These are phyloP conservation scores for Metschnikowia bowlesiae DNA, from an alignment of 805 yeast species.

Conservation along the genomic window DNA sequence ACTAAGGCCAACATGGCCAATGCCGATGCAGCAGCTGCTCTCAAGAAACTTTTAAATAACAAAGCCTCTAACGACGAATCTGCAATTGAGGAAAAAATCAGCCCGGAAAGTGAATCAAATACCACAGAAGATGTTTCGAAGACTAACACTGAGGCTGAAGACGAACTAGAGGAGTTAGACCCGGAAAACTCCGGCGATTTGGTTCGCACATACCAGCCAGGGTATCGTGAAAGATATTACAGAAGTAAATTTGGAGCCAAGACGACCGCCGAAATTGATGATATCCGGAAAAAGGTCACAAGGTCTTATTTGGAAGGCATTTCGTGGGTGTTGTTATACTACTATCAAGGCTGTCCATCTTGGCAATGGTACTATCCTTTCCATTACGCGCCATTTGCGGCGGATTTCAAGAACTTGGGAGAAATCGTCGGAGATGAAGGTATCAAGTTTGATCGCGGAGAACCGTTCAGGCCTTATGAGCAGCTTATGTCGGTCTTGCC, in stretches of 20 bases:
- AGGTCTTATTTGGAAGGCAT: constrained; percentile 85
- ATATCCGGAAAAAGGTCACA: constrained; percentile 56
- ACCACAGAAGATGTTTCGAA: constrained; percentile 26
- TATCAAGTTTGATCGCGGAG: constrained; percentile 59
- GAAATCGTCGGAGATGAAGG: constrained; percentile 42
- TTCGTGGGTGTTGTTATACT: constrained; percentile 91
- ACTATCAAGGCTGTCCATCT: constrained; percentile 96
- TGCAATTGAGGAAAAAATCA: constrained; percentile 26
- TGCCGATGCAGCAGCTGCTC: constrained; percentile 59
- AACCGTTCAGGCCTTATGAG: constrained; percentile 86
- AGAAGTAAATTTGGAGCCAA: constrained; percentile 61
- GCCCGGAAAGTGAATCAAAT: constrained; percentile 5
- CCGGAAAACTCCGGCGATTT: constrained; percentile 39
- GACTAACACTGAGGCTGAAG: constrained; percentile 6
- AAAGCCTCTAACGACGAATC: constrained; percentile 16
- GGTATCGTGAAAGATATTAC: constrained; percentile 81
- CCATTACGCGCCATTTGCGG: constrained; percentile 97
- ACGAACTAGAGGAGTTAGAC: constrained; percentile 17
- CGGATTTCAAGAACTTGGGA: constrained; percentile 63
- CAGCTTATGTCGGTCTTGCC: constrained; percentile 94
- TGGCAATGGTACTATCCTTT: constrained; percentile 98
- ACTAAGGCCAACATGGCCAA: constrained; percentile 72
- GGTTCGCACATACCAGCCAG: constrained; percentile 76
- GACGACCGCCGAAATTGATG: constrained; percentile 50
- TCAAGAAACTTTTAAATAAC: constrained; percentile 37